Evolutionary conservation across 768 basidiomycete species (phyloP).

Genomic region (Rubroboletus pulcherrimus): DNA sequence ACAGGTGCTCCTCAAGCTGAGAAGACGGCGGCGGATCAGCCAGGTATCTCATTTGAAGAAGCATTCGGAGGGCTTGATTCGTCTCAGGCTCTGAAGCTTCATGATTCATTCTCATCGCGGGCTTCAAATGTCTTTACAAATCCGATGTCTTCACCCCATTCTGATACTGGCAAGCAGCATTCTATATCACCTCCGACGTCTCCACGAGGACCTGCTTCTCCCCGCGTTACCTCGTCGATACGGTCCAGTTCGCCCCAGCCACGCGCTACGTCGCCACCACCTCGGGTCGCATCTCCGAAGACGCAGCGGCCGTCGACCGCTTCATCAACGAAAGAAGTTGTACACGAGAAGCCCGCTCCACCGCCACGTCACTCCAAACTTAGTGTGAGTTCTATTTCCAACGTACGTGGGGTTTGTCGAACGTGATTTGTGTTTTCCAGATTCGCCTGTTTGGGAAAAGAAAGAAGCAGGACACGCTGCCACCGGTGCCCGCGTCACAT

Average conservation of each 20-base stretch:
- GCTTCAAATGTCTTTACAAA: conserved; percentile 31
- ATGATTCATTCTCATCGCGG: conserved; percentile 35
- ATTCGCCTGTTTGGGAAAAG: conserved; percentile 76
- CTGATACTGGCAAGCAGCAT: conserved; percentile 29
- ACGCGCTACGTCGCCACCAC: conserved; percentile 44
- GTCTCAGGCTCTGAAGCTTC: conserved; percentile 38
- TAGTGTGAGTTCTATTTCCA: conserved; percentile 52
- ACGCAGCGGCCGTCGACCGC: conserved; percentile 54
- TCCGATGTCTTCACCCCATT: conserved; percentile 16
- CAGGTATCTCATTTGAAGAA: conserved; percentile 48
- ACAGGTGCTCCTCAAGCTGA: conserved; percentile 13
- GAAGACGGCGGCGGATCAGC: conserved; percentile 9
- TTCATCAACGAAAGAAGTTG: conserved; percentile 48
- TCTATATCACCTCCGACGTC: conserved; percentile 41
- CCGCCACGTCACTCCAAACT: conserved; percentile 64
- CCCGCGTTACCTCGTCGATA: conserved; percentile 27
- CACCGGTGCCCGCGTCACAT: conserved; percentile 39
- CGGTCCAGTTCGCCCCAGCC: conserved; percentile 41
- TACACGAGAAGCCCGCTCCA: conserved; percentile 54
- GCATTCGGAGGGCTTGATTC: conserved; percentile 48
- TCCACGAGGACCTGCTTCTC: conserved; percentile 33
- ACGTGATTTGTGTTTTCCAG: conserved; percentile 25
- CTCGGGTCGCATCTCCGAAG: conserved; percentile 53
- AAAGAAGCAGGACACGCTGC: conserved; percentile 58
- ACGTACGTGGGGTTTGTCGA: background rate